Evolutionary conservation across 768 basidiomycete genomes (phyloP), one percentile per base, ranked within the genome.

Genomic region (Lactifluus rugatus): DNA sequence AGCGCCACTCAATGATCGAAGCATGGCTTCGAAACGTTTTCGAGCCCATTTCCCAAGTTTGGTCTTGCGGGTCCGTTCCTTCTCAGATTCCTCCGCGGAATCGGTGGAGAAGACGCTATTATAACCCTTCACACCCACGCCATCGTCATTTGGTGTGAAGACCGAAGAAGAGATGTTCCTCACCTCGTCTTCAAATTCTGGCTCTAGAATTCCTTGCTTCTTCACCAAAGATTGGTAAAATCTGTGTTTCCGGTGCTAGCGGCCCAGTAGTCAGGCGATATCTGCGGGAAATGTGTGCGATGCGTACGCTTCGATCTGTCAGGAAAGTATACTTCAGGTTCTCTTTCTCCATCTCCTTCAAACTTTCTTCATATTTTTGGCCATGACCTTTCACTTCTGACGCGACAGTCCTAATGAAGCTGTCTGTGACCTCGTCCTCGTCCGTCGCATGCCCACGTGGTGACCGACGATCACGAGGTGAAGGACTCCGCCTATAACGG

Each of bases 51-150:
- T 83, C 3, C 93, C 93, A 1, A 99, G 76, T 21, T 75, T 75
- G 47, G 78, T 89, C 74, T 89, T 95, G 39, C 83, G 81, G 2
- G 76, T 77, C 17, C 83, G 81, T 68, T 99, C 94, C 21, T 84
- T 78, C 66, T 99, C 96, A 2, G 88, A 89, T 56, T 96, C 94
- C 70, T 97, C 94, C 6, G 84, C 92, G 37, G 93, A 91, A 72
- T 97, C 96, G 19, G 89, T 92, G 0, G 94, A 93, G 70, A 89
- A 92, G 3, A 89, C 75, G 1, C 89, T 91, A 65, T 90, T 87
- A 67, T 90, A 89, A 8, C 91, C 90, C 89, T 93, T 37, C 37
- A 49, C 26, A 5, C 9, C 39, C 21, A 56, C 17, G 32, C 34
- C 45, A 66, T 28, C 4, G 5, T 13, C 16, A 55, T 13, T 19